Percentiles rank a stretch among this genome's conserved stretches.
Conservation (phyloP, 2,329 filamentous ascomycete species). For the Leptodontidium sp. region DNA sequence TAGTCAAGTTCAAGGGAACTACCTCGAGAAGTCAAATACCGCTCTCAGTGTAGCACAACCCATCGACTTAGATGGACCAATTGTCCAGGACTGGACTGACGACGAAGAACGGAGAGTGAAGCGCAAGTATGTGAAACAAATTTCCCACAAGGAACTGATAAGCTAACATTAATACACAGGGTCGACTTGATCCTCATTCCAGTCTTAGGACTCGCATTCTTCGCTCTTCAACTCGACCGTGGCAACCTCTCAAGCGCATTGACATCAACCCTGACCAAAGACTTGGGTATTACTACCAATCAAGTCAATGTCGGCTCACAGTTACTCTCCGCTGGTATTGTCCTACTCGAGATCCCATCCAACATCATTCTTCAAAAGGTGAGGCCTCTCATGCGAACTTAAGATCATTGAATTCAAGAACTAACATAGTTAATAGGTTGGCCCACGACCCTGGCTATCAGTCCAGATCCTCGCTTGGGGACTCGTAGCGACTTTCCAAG, state of each 20-base stretch:
- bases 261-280: slow-evolving; percentile 17
- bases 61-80: slow-evolving; percentile 1
- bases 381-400: too few relatives aligned
- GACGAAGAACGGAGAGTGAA: slow-evolving; percentile 14
- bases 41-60: slow-evolving; percentile 3
- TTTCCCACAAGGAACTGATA: too few relatives aligned
- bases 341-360: slow-evolving; percentile 15
- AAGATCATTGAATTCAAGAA: too few relatives aligned
- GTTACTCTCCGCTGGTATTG: slow-evolving; percentile 2
- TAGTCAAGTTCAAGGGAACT: background rate
- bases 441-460: slow-evolving; percentile 17
- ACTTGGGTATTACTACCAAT: slow-evolving; percentile 19
- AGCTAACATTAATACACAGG: background rate
- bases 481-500: slow-evolving; percentile 18
- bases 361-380: slow-evolving; percentile 15
- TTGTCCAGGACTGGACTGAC: slow-evolving; percentile 13
- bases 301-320: slow-evolving; percentile 14
- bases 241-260: slow-evolving; percentile 13
- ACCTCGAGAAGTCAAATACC: slow-evolving; percentile 3
- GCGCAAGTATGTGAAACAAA: background rate
- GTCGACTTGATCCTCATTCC: slow-evolving; percentile 19
- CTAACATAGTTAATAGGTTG: background rate
- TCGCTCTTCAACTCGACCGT: slow-evolving; percentile 19
- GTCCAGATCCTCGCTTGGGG: slow-evolving; percentile 23
- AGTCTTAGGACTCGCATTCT: slow-evolving; percentile 15